phyloP scores from a whole-genome alignment of 768 basidiomycete genomes.

The Sporobolomyces roseus region DNA sequence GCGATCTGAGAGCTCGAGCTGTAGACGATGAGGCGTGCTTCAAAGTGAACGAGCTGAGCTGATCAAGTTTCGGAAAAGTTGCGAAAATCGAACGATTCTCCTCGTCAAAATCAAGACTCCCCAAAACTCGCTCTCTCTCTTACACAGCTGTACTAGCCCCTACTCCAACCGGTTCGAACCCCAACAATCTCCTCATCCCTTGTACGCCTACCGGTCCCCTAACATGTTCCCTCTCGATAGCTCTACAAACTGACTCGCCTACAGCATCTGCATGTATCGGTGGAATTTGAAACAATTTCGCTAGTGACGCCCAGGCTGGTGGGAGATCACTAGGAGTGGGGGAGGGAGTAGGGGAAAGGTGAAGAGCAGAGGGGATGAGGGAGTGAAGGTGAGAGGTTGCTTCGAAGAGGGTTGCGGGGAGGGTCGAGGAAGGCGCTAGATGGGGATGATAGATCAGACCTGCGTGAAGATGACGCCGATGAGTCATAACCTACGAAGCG shows the following conservation, averaged over 20 bases:
- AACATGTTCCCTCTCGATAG: constrained; percentile 60
- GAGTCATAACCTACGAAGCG: no score
- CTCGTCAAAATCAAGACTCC: no score
- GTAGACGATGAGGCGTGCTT: no score
- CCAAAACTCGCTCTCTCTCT: no score
- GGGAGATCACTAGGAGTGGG: constrained; percentile 50
- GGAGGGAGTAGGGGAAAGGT: constrained; percentile 50
- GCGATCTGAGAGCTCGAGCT: no score
- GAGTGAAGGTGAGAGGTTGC: constrained; percentile 53
- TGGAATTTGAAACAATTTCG: constrained; percentile 74
- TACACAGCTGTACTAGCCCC: not conserved
- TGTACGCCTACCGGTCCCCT: constrained; percentile 65
- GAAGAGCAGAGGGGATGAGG: constrained; percentile 55
- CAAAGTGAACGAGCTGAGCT: no score
- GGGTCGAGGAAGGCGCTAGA: constrained; percentile 79
- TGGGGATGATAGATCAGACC: constrained; percentile 96
- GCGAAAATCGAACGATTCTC: no score
- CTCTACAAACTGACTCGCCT: constrained; percentile 68
- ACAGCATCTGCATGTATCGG: constrained; percentile 96
- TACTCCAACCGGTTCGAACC: constrained; percentile 48
- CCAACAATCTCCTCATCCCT: constrained; percentile 71
- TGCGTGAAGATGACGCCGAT: constrained; percentile 47
- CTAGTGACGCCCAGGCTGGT: constrained; percentile 56
- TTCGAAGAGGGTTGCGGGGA: constrained; percentile 76
- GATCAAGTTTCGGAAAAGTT: no score